These are phyloP conservation scores for Luffa acutangula DNA, from an alignment of 306 rosid genomes.

Conservation along the genomic window DNA sequence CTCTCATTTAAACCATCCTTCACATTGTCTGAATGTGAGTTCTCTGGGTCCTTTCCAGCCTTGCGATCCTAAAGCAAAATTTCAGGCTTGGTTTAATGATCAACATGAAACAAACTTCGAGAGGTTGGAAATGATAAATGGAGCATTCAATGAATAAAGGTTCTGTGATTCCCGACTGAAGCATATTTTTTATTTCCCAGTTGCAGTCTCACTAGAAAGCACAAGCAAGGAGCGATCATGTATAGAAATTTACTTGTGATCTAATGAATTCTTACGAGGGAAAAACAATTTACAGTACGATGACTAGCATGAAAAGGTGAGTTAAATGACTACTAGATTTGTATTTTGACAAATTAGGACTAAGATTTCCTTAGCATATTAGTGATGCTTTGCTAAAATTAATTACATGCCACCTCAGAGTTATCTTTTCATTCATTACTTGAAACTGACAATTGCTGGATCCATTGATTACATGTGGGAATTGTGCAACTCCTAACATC, in stretches of 20 bases:
- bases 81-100: constrained; percentile 2
- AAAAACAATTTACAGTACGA: neutral
- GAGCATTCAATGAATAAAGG: neutral
- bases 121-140: neutral
- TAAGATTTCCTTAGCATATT: neutral
- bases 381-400: neutral
- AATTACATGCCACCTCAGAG: neutral
- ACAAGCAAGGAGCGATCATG: neutral
- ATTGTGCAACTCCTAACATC: neutral
- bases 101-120: neutral
- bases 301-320: neutral
- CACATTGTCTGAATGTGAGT: constrained; percentile 20
- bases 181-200: neutral
- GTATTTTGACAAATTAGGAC: neutral
- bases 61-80: constrained; percentile 42
- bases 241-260: neutral
- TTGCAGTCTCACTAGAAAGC: neutral
- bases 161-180: neutral
- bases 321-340: neutral
- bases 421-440: neutral
- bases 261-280: neutral
- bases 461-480: neutral
- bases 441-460: neutral
- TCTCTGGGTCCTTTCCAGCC: constrained; percentile 27
- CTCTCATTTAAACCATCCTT: constrained; percentile 28